Conservation (phyloP, 352 stramenopile genomes). For the Globisporangium mamillatum region DNA sequence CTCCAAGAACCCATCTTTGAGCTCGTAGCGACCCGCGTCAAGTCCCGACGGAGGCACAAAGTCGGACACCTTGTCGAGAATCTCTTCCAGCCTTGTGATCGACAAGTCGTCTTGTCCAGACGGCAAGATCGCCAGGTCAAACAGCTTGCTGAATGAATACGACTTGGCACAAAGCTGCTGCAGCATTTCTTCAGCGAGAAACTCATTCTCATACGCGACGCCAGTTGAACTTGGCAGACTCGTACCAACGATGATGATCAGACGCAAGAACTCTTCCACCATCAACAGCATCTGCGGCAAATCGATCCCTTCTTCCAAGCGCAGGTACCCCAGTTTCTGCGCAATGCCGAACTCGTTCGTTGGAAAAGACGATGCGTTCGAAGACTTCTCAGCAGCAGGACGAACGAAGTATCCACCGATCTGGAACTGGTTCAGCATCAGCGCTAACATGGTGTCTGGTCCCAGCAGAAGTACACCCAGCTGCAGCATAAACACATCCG, state of each 20-base stretch:
- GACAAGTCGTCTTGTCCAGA: conserved; percentile 83
- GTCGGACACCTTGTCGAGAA: conserved; percentile 60
- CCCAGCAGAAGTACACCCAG: conserved; percentile 65
- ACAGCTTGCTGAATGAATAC: conserved; percentile 77
- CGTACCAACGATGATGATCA: conserved; percentile 76
- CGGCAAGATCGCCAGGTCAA: conserved; percentile 76
- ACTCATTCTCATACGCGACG: conserved; percentile 61
- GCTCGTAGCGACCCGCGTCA: conserved; percentile 75
- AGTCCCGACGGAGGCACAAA: conserved; percentile 74
- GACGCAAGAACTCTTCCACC: conserved; percentile 79
- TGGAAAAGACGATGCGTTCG: background rate
- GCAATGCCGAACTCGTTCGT: conserved; percentile 14
- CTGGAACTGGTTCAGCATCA: conserved; percentile 81
- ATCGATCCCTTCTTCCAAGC: conserved; percentile 61
- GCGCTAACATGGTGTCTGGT: conserved; percentile 53
- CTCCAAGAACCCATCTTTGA: conserved; percentile 72
- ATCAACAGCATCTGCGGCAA: conserved; percentile 69
- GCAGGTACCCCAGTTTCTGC: conserved; percentile 40
- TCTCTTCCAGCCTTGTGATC: conserved; percentile 55
- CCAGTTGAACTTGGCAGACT: conserved; percentile 65
- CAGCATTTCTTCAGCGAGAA: conserved; percentile 81
- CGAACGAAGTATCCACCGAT: conserved; percentile 64
- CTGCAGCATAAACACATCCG: conserved; percentile 79
- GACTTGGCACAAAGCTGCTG: conserved; percentile 82
- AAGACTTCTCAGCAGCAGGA: conserved; percentile 1